phyloP scores from a whole-genome alignment of 2,329 filamentous ascomycete genomes.

The Leptographium radiaticola region DNA sequence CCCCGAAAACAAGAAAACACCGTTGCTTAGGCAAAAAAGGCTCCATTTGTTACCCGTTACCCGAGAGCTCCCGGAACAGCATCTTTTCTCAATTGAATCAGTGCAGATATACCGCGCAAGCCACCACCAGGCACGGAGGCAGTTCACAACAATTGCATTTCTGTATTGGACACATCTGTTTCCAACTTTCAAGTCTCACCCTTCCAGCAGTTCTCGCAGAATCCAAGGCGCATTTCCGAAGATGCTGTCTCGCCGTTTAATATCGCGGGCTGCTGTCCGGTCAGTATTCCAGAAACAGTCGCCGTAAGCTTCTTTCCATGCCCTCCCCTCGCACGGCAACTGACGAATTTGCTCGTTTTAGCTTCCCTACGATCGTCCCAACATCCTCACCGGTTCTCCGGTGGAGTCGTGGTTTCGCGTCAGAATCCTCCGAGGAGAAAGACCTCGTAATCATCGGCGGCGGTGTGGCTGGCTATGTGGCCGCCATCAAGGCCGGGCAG shows the following conservation, averaged over 20 bases:
- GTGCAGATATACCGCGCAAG: not conserved
- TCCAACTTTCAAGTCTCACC: not conserved
- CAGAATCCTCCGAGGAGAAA: constrained; percentile 63
- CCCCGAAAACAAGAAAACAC: not conserved
- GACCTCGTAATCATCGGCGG: constrained; percentile 96
- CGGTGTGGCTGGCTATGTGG: constrained; percentile 96
- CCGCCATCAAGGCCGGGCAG: constrained; percentile 97
- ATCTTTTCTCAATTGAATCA: not conserved
- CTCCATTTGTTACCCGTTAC: constrained; percentile 7
- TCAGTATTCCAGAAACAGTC: constrained; percentile 34
- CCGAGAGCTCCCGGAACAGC: constrained; percentile 10
- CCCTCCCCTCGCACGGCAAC: not conserved
- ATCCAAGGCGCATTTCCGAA: constrained; percentile 12
- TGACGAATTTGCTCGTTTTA: constrained; percentile 14
- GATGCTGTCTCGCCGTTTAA: constrained; percentile 50
- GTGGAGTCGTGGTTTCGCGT: constrained; percentile 47
- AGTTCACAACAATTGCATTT: not conserved
- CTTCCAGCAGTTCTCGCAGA: not conserved
- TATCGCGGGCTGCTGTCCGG: constrained; percentile 43
- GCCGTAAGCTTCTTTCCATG: constrained; percentile 7
- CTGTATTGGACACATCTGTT: not conserved
- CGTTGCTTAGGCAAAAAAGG: not conserved
- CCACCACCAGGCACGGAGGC: not conserved
- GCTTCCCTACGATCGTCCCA: constrained; percentile 35
- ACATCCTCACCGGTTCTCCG: constrained; percentile 29